phyloP scores from a whole-genome alignment of 495 filamentous ascomycete genomes.

The Aspergillus asperescens region DNA sequence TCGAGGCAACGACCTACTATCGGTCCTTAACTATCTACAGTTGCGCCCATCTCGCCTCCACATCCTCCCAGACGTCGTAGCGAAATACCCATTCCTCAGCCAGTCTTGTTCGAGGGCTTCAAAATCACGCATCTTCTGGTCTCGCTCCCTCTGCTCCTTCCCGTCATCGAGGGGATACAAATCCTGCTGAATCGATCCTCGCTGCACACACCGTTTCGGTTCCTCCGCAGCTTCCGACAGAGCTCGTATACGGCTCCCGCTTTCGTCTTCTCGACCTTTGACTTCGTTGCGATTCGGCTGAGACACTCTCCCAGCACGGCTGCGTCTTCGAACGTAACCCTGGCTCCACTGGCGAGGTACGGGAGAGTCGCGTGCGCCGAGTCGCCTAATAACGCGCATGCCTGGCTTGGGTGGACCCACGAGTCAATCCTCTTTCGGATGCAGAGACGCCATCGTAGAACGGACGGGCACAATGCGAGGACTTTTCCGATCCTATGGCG shows the following conservation, averaged over 20 bases:
- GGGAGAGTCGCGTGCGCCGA: conserved; percentile 60
- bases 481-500: conserved; percentile 25
- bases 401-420: conserved; percentile 49
- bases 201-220: conserved; percentile 36
- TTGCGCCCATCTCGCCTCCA: background rate
- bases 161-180: conserved; percentile 47
- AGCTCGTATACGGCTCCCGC: conserved; percentile 39
- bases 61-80: conserved; percentile 8
- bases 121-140: conserved; percentile 29
- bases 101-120: conserved; percentile 1
- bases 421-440: conserved; percentile 45
- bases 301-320: conserved; percentile 46
- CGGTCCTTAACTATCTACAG: too few relatives aligned
- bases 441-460: conserved; percentile 61
- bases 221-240: conserved; percentile 38
- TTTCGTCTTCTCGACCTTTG: conserved; percentile 23
- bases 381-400: conserved; percentile 56
- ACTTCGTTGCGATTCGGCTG: conserved; percentile 23
- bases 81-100: conserved; percentile 7
- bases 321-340: conserved; percentile 43
- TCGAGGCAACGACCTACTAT: too few relatives aligned
- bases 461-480: conserved; percentile 35
- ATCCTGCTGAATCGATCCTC: conserved; percentile 42
- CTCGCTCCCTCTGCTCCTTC: conserved; percentile 39
- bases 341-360: conserved; percentile 47